Evolutionary conservation across 176 grass and related monocot species (phyloP).

Genomic region (Microstegium vimineum): DNA sequence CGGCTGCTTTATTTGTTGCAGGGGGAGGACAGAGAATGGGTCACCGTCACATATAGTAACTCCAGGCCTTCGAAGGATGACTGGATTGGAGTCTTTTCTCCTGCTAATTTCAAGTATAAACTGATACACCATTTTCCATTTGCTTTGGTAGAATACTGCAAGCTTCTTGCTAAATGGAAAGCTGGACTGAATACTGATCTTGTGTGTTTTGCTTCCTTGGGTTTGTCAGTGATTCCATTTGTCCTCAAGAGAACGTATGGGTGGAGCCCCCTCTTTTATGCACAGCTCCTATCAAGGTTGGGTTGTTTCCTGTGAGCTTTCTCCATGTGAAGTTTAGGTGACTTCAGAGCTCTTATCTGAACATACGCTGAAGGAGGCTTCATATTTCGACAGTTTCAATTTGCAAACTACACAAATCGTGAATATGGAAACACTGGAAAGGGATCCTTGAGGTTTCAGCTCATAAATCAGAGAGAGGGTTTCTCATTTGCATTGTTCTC

Average conservation of each 20-base stretch:
- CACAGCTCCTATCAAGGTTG: constrained; percentile 88
- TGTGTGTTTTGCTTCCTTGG: neutral
- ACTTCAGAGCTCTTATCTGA: neutral
- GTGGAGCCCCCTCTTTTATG: constrained; percentile 73
- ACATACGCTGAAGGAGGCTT: constrained; percentile 7
- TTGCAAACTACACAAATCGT: constrained; percentile 57
- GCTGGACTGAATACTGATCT: neutral
- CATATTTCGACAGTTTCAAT: constrained; percentile 63
- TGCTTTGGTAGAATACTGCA: neutral
- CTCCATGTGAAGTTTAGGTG: neutral
- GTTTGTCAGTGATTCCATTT: constrained; percentile 59
- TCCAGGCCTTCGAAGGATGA: constrained; percentile 65
- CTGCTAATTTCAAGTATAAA: constrained; percentile 83
- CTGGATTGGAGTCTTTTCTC: constrained; percentile 96
- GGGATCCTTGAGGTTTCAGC: constrained; percentile 73
- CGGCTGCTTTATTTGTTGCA: constrained; percentile 14
- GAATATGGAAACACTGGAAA: constrained; percentile 60
- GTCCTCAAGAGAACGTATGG: constrained; percentile 54
- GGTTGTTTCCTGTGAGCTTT: neutral
- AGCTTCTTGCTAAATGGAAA: neutral
- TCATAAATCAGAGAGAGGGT: constrained; percentile 89
- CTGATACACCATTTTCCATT: neutral
- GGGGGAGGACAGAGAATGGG: constrained; percentile 79
- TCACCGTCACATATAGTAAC: constrained; percentile 55
- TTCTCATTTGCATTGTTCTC: constrained; percentile 93